Evolutionary conservation across 768 basidiomycete genomes (phyloP).

Genomic region (Lactifluus subvellereus): DNA sequence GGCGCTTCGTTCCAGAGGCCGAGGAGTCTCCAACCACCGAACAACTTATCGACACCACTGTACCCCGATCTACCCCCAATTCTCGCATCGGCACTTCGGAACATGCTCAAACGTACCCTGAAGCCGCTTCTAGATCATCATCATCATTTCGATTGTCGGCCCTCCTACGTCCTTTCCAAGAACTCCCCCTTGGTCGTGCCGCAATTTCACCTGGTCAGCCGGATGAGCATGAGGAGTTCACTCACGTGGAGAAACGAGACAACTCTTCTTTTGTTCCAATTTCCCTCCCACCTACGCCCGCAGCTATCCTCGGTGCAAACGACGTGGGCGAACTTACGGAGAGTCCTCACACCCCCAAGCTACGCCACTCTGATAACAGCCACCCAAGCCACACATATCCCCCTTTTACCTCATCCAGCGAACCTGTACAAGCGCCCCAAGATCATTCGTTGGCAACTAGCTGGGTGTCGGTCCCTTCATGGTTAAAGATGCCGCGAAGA

Average conservation of each 20-base stretch:
- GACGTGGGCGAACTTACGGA: not conserved
- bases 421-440: conserved; percentile 6
- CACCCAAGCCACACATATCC: conserved; percentile 22
- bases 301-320: not conserved
- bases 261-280: conserved; percentile 45
- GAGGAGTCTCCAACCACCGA: conserved; percentile 29
- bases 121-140: conserved; percentile 26
- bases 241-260: conserved; percentile 55
- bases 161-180: conserved; percentile 64
- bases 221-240: conserved; percentile 56
- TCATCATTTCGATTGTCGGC: conserved; percentile 60
- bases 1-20: conserved; percentile 35
- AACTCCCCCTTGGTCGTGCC: conserved; percentile 38
- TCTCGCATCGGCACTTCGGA: conserved; percentile 10
- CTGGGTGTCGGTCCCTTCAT: conserved; percentile 25
- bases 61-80: conserved; percentile 21
- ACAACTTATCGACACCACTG: conserved; percentile 55
- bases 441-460: conserved; percentile 19
- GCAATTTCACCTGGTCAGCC: conserved; percentile 32
- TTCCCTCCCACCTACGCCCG: conserved; percentile 6
- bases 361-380: not conserved
- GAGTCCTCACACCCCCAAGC: conserved; percentile 8
- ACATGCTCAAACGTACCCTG: conserved; percentile 31
- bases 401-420: conserved; percentile 13
- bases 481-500: conserved; percentile 22